phyloP scores from a whole-genome alignment of 176 grass and related monocot species.

The Zizania latifolia region DNA sequence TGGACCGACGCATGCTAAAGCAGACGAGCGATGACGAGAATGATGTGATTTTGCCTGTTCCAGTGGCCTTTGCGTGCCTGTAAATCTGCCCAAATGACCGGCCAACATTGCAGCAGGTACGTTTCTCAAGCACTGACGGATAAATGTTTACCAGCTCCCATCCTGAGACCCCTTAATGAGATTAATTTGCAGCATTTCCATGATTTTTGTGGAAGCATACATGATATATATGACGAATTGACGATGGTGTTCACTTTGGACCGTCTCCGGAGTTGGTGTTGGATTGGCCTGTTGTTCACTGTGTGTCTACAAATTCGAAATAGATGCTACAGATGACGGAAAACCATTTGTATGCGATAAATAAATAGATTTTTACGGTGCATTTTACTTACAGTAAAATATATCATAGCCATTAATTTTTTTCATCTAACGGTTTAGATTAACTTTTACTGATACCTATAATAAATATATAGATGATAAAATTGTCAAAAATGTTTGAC shows the following conservation, averaged over 20 bases:
- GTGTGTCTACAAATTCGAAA: too few relatives aligned
- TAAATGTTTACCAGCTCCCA: not conserved
- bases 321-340: too few relatives aligned
- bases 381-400: too few relatives aligned
- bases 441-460: too few relatives aligned
- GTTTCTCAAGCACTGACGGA: not conserved
- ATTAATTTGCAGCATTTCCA: slow-evolving; percentile 18
- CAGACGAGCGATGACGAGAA: not conserved
- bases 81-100: slow-evolving; percentile 11
- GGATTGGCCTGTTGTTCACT: not conserved
- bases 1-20: not conserved
- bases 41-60: not conserved
- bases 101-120: slow-evolving; percentile 32
- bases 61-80: slow-evolving; percentile 25
- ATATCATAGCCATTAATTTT: too few relatives aligned
- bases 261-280: not conserved
- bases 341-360: too few relatives aligned
- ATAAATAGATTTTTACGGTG: too few relatives aligned
- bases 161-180: not conserved
- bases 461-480: too few relatives aligned
- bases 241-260: not conserved
- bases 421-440: too few relatives aligned
- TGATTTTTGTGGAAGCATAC: not conserved
- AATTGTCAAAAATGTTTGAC: too few relatives aligned
- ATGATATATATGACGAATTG: too few relatives aligned